Evolutionary conservation across 225 moss, liverwort and hornwort genomes (phyloP).

Genomic region (Thuidium tamariscinum): DNA sequence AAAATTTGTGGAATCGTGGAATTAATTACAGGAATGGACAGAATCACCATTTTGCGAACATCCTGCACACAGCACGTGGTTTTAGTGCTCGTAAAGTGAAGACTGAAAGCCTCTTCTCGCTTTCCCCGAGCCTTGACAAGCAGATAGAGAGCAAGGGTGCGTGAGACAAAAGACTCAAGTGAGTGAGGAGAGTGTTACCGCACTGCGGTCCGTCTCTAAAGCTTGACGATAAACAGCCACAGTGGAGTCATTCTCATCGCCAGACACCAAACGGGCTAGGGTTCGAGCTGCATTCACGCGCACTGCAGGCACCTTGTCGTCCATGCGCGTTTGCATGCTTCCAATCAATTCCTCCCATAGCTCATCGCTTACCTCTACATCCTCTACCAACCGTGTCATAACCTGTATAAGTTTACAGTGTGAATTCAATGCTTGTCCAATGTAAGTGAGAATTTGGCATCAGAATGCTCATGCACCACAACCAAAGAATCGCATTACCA

Average conservation of each 20-base stretch:
- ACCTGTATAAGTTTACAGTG: constrained; percentile 31
- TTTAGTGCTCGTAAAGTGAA: neutral
- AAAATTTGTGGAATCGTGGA: constrained; percentile 67
- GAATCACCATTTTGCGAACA: constrained; percentile 81
- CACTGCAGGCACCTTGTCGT: constrained; percentile 63
- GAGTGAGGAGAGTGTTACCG: constrained; percentile 33
- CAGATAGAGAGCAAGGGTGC: neutral
- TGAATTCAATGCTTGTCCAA: neutral
- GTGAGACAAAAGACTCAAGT: neutral
- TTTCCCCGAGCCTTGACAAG: neutral
- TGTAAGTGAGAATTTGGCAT: neutral
- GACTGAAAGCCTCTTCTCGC: neutral
- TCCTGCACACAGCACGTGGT: constrained; percentile 48
- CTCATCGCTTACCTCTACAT: constrained; percentile 51
- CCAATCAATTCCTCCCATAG: constrained; percentile 68
- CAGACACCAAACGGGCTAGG: constrained; percentile 63
- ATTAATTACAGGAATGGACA: constrained; percentile 69
- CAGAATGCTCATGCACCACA: neutral
- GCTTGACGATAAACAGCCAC: constrained; percentile 55
- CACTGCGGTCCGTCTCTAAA: constrained; percentile 62
- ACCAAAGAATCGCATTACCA: neutral
- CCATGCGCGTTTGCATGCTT: constrained; percentile 70
- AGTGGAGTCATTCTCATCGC: constrained; percentile 59
- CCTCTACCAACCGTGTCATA: constrained; percentile 56
- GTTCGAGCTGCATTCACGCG: constrained; percentile 82